Evolutionary conservation across 2,329 filamentous ascomycete species (phyloP).

Genomic region (Cladobotryum protrusum): DNA sequence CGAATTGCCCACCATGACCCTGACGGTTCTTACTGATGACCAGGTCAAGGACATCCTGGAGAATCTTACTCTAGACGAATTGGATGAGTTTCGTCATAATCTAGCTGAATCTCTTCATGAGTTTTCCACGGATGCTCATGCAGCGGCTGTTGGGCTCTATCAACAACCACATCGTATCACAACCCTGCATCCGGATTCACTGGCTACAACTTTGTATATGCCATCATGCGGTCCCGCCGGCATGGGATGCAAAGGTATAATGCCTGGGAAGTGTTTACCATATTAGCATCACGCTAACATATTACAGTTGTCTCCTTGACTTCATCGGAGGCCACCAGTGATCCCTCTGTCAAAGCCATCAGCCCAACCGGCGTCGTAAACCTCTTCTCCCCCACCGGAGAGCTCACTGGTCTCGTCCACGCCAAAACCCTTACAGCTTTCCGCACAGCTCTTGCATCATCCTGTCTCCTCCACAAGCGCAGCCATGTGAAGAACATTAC

Average conservation of each 20-base stretch:
- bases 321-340: conserved; percentile 29
- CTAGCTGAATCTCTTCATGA: conserved; percentile 51
- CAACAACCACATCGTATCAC: conserved; percentile 51
- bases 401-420: conserved; percentile 62
- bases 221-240: conserved; percentile 58
- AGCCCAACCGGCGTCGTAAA: conserved; percentile 62
- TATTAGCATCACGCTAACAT: no score
- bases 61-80: conserved; percentile 45
- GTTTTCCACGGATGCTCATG: conserved; percentile 52
- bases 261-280: neutral
- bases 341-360: conserved; percentile 28
- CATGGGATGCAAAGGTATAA: conserved; percentile 62
- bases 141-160: conserved; percentile 36
- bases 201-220: conserved; percentile 65
- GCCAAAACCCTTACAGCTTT: conserved; percentile 73
- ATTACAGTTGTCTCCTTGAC: conserved; percentile 56
- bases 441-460: conserved; percentile 67
- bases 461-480: conserved; percentile 60
- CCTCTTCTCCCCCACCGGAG: conserved; percentile 57
- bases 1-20: conserved; percentile 38
- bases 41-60: conserved; percentile 51
- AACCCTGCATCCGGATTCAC: conserved; percentile 41
- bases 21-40: conserved; percentile 53
- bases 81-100: conserved; percentile 43
- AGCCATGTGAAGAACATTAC: conserved; percentile 66